Evolutionary conservation across 148 eudicot species (phyloP), one percentile per base, ranked within the genome.

Genomic region (Nepenthes gracilis): DNA sequence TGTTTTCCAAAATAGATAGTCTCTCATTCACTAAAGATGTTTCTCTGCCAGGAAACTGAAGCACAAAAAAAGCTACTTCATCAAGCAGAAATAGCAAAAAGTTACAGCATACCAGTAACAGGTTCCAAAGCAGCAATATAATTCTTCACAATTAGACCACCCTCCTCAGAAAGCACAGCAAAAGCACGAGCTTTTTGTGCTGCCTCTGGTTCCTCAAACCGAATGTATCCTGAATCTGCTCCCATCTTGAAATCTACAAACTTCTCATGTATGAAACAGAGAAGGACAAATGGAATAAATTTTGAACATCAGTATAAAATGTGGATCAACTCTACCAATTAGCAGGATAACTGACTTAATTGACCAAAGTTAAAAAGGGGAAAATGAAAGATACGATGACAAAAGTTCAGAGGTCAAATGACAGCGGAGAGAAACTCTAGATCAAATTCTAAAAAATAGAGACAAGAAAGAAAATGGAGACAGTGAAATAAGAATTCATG

Each of bases 151-250:
- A 60, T 61, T 40, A 85, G 63, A 65, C 91, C 91, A 55, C 83
- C 87, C 54, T 77, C 85, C 60, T 82, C 87, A 12, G 91, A 62
- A 64, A 85, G 74, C 49, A 74, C 87, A 12, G 81, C 91, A 73
- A 82, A 83, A 66, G 91, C 84, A 43, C 87, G 79, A 59, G 85
- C 87, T 66, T 85, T 82, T 70, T 80, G 81, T 61, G 81, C 77
- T 43, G 72, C 83, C 32, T 59, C 76, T 59, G 79, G 72, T 60
- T 80, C 83, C 72, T 82, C 91, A 71, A 82, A 85, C 63, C 91
- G 73, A n/a, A 85, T 64, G 65, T 75, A 82, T 57, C 91, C 91
- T 47, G 87, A 73, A 0, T 73, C 77, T 36, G 60, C 72, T 58
- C 91, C 91, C 33, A 78, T 76, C 43, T 59, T 69, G 66, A 82